Conservation (phyloP, 768 basidiomycete genomes). For the Mrakia blollopis region DNA sequence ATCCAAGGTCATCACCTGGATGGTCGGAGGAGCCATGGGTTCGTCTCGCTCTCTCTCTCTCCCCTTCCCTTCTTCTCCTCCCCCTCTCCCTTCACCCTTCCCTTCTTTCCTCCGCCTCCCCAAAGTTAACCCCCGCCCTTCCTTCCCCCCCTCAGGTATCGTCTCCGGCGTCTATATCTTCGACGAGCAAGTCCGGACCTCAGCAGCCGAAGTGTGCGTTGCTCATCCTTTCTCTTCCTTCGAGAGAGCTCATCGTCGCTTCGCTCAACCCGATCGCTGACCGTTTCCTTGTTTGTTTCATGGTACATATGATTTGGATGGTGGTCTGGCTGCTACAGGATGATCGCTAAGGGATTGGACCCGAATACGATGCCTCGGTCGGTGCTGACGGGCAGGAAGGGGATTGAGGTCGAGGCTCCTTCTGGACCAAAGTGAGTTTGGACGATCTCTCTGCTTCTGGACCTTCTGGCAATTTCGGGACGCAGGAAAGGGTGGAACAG, state of each 20-base stretch:
- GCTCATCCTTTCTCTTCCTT: neutral
- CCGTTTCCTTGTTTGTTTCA: neutral
- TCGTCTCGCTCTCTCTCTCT: neutral
- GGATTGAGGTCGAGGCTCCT: neutral
- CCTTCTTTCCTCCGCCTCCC: neutral
- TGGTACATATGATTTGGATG: neutral
- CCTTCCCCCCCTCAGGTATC: neutral
- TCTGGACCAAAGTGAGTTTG: neutral
- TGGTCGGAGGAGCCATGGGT: neutral
- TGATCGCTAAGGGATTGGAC: neutral
- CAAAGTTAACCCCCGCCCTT: neutral
- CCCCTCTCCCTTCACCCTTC: neutral
- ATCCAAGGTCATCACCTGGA: neutral
- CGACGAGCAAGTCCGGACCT: conserved; percentile 1
- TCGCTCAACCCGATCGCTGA: conserved; percentile 7
- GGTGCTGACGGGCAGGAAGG: neutral
- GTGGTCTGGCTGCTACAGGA: neutral
- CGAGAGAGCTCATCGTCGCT: too few relatives aligned
- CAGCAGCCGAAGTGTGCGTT: neutral
- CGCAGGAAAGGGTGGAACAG: neutral
- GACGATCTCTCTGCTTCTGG: neutral
- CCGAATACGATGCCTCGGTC: neutral
- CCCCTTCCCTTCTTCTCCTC: neutral
- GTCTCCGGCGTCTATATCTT: conserved; percentile 11
- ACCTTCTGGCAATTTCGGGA: neutral